Evolutionary conservation across 2,329 filamentous ascomycete species (phyloP), one percentile per base, ranked within the genome.

Genomic region (Cyphellophora attinorum): DNA sequence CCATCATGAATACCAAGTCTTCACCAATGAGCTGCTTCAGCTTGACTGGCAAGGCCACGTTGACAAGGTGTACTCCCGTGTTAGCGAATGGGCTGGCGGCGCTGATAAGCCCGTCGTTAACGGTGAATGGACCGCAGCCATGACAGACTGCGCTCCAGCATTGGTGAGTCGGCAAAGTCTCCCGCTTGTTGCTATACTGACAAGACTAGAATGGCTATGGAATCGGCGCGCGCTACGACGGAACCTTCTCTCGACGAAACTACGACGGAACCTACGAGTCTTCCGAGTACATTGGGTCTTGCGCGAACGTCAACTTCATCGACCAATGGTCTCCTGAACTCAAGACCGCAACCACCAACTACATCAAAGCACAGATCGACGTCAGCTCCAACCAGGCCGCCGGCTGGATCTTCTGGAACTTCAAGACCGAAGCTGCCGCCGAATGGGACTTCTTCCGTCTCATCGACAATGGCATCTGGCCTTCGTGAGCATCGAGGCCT

Each of bases 1-100:
- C 49, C 75, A 78, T 38, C 79, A 83, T 51, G 74, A 81, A 50
- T 83, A 82, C 51, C 72, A 81, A 51, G 64, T 76, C 38, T 81
- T 81, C 56, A 65, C 61, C 39, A 55, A 65, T 15, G 60, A 57
- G 0, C 58, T 71, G 17, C 57, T 79, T 18, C 60, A 62, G 14
- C 55, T 72, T 52, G 55, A 60, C 21, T 65, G 67, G 3, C 58
- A 61, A 44, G 51, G 72, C 36, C 79, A 82, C 45, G 57, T 72
- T 23, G 56, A 67, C 38, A 56, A 59, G 17, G 74, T 72, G 33
- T 82, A 77, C 58, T 63, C 61, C 34, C 68, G 70, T 44, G 65
- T 64, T 3, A 51, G 54, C 2, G 50, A 56, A 5, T 74, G 74
- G 42, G 49, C 65, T 39, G 53, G 56, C 5, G 60, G 64, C 19